Evolutionary conservation across 2,329 filamentous ascomycete genomes (phyloP), one percentile per base, ranked within the genome.

Genomic region (Onygenales sp.): DNA sequence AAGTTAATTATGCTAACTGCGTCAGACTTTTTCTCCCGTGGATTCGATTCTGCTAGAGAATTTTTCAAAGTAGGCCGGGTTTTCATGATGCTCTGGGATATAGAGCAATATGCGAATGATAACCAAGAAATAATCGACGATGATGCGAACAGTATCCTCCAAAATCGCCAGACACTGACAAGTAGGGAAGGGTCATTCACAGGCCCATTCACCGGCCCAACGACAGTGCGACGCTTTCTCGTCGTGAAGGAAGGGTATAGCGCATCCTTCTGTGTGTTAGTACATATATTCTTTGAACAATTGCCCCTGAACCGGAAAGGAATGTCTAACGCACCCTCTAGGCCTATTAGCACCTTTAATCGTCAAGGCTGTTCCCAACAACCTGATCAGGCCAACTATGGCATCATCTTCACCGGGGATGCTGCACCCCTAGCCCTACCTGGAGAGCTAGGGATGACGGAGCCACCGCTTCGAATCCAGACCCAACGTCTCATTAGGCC

Each of bases 81-180:
- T 13, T 45, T 45, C 21, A 45, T 45, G 43, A 45, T 45, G 43
- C 43, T 45, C n/a, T 45, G 43, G 43, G 43, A 45, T 45, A 27
- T 31, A 10, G n/a, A 45, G 10, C 10, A 27, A 45, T 11, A 13
- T 17, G 13, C n/a, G 11, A 11, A n/a, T n/a, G n/a, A 27, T 27
- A 13, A n/a, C 21, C 21, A 27, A n/a, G 43, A 45, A 45, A 17
- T 45, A 13, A 27, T 45, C 21, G 43, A 45, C 21, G 43, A 45
- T 45, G 43, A 45, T 45, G 10, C 43, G 6, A 45, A 11, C 13
- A 3, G 21, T 27, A 14, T 31, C 10, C n/a, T 13, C 43, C 3
- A 13, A 45, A 17, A 45, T 45, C 43, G 43, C 21, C 11, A 17
- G 43, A 7, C 10, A 11, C 3, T 45, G 43, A 45, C 43, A 31